Percentiles rank a stretch among this genome's conserved stretches.
phyloP scores from a whole-genome alignment of 1,139 yeast genomes.

The Keqinozyma sinolaborantium region DNA sequence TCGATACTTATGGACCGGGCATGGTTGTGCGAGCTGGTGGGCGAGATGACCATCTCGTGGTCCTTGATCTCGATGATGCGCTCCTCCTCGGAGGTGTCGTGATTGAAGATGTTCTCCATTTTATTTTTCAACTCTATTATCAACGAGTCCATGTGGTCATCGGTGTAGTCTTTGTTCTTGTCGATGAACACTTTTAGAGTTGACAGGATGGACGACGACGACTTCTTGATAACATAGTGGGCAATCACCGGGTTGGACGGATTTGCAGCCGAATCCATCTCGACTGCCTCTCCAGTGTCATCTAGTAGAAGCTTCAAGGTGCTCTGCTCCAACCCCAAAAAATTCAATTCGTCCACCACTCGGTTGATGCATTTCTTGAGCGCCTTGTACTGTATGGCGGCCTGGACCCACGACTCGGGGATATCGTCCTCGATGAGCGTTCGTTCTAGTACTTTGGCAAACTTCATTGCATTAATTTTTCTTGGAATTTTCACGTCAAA shows the following conservation, averaged over 20 bases:
- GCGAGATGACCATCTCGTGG: constrained; percentile 3
- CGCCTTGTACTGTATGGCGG: constrained; percentile 70
- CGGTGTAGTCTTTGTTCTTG: constrained; percentile 26
- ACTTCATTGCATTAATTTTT: constrained; percentile 47
- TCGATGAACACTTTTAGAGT: constrained; percentile 38
- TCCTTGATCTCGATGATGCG: constrained; percentile 16
- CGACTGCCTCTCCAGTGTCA: constrained; percentile 30
- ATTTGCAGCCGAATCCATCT: constrained; percentile 24
- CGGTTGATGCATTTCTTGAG: constrained; percentile 62
- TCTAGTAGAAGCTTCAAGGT: constrained; percentile 42
- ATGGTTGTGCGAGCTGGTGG: neutral
- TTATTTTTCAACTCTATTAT: constrained; percentile 29
- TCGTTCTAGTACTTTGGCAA: constrained; percentile 68
- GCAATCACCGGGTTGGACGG: constrained; percentile 42
- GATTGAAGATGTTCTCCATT: constrained; percentile 25
- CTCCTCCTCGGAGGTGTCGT: constrained; percentile 13
- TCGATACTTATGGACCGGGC: neutral
- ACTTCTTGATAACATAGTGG: constrained; percentile 36
- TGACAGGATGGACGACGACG: constrained; percentile 27
- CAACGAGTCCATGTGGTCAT: constrained; percentile 34
- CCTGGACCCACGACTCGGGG: constrained; percentile 66
- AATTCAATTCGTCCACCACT: constrained; percentile 58
- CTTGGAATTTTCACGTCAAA: constrained; percentile 1
- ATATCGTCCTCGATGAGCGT: constrained; percentile 56
- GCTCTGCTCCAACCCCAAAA: constrained; percentile 50